These are phyloP conservation scores for Oldenlandia corymbosa DNA, from an alignment of 257 asterid genomes.

Conservation along the genomic window DNA sequence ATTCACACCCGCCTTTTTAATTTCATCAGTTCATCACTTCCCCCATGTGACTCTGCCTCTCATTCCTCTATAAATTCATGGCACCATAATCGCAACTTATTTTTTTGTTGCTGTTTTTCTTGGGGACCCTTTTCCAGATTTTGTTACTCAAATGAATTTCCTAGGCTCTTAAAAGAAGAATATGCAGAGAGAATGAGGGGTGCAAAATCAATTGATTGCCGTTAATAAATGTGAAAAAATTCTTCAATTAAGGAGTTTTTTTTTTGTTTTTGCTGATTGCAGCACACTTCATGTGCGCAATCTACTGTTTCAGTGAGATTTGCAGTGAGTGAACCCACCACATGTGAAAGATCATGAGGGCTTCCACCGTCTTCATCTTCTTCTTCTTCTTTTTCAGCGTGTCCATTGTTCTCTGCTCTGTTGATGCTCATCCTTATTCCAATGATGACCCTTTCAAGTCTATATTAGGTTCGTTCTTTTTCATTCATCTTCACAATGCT, in stretches of 20 bases:
- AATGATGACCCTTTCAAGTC: constrained; percentile 47
- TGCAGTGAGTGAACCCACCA: constrained; percentile 21
- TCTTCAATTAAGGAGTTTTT: constrained; percentile 27
- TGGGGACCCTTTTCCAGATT: constrained; percentile 13
- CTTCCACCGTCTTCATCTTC: constrained; percentile 20
- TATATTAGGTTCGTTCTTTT: constrained; percentile 51
- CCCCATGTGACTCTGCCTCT: constrained; percentile 31
- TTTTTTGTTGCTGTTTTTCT: neutral
- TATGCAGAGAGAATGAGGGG: neutral
- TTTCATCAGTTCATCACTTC: constrained; percentile 16
- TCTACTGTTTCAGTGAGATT: constrained; percentile 36
- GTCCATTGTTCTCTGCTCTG: constrained; percentile 36
- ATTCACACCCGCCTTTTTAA: constrained; percentile 40
- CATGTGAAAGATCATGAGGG: constrained; percentile 37
- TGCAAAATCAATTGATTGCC: constrained; percentile 1
- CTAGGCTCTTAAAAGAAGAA: neutral
- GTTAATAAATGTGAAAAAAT: constrained; percentile 8
- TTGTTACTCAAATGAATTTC: neutral
- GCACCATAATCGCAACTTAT: constrained; percentile 10
- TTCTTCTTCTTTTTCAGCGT: constrained; percentile 24
- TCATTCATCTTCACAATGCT: neutral
- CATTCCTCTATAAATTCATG: constrained; percentile 1
- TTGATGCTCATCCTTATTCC: constrained; percentile 34
- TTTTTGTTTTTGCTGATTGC: constrained; percentile 29
- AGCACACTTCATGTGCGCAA: constrained; percentile 15